phyloP scores from a whole-genome alignment of 164 flowering plant genomes.

The Nelumbo lutea region DNA sequence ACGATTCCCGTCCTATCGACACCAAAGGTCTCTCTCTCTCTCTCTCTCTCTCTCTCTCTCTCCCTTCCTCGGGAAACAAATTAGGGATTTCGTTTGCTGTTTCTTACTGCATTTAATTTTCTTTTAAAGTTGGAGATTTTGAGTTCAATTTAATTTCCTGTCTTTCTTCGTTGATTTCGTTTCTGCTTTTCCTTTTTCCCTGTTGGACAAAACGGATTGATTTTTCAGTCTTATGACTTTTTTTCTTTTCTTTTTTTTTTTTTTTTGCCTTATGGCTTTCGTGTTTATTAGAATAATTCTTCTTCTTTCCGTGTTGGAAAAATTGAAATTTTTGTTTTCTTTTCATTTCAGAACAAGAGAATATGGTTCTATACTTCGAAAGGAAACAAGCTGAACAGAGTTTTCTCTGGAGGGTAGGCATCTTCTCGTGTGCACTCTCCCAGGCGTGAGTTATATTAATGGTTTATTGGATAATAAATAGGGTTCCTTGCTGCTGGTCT shows the following conservation, averaged over 20 bases:
- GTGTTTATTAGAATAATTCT: neutral
- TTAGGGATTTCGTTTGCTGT: too few relatives aligned
- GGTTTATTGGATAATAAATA: neutral
- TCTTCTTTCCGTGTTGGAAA: neutral
- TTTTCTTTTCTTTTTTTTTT: neutral
- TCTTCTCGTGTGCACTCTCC: neutral
- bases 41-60: constrained; percentile 2
- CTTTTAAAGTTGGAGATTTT: neutral
- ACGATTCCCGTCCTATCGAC: constrained; percentile 68
- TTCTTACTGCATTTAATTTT: neutral
- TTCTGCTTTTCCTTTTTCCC: neutral
- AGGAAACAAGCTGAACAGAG: constrained; percentile 57
- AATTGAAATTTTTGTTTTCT: neutral
- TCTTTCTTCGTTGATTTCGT: neutral
- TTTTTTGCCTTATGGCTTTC: neutral
- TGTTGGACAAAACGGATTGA: neutral
- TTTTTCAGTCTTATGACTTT: neutral
- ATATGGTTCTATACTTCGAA: constrained; percentile 63
- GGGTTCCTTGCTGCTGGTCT: neutral
- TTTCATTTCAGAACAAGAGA: constrained; percentile 69
- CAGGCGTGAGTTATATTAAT: neutral
- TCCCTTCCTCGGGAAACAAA: neutral
- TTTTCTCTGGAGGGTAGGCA: constrained; percentile 65
- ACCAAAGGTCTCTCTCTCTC: constrained; percentile 40
- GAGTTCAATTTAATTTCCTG: neutral